Percentiles rank a stretch among this genome's conserved stretches.
Conservation (phyloP, 108 stramenopile genomes). For the Cyclotella cryptica region DNA sequence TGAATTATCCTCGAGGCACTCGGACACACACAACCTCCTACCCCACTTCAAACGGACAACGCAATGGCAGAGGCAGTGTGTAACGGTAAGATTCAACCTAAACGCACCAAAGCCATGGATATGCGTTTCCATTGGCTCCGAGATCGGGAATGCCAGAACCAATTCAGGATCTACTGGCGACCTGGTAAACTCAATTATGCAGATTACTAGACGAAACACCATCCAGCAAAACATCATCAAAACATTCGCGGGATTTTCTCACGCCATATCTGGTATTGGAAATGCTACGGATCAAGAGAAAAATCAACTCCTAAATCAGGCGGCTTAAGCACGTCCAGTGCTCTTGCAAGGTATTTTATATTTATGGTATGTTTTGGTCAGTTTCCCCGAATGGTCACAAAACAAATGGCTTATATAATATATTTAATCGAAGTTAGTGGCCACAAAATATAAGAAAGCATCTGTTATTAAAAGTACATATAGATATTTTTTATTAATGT, state of each 20-base stretch:
- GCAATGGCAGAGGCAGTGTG: neutral
- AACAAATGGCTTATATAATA: too few species aligned
- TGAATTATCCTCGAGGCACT: too few species aligned
- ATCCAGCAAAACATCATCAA: constrained; percentile 1
- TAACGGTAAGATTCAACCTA: constrained; percentile 12
- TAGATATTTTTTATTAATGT: too few species aligned
- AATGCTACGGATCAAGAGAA: constrained; percentile 9
- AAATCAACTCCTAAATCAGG: neutral
- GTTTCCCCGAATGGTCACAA: too few species aligned
- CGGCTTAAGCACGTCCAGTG: neutral
- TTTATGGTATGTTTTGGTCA: too few species aligned
- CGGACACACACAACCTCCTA: too few species aligned
- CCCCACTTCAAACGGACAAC: too few species aligned
- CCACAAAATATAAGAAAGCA: too few species aligned
- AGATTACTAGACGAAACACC: neutral
- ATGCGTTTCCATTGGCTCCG: neutral
- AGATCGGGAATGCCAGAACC: constrained; percentile 1
- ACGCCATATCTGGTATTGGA: neutral
- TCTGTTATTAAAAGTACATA: too few species aligned
- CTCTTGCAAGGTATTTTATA: too few species aligned
- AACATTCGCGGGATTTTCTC: constrained; percentile 2
- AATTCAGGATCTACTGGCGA: neutral
- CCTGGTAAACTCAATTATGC: constrained; percentile 8
- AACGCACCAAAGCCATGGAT: neutral
- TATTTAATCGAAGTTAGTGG: too few species aligned